phyloP scores from a whole-genome alignment of 176 grass and related monocot genomes.

The Aegilops sharonensis region DNA sequence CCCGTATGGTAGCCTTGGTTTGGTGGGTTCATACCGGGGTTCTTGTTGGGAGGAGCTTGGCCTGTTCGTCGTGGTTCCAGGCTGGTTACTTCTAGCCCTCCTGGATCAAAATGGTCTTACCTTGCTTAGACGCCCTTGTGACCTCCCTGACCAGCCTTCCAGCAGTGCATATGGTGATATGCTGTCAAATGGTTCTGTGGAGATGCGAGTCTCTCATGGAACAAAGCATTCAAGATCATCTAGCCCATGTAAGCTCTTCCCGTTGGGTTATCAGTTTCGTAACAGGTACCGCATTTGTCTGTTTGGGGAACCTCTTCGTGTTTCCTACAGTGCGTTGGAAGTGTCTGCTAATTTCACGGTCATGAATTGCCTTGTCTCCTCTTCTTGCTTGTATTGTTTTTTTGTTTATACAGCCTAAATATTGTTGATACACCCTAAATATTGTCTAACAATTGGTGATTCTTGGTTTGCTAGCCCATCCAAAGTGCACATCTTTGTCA shows the following conservation, averaged over 20 bases:
- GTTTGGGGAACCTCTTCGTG: background rate
- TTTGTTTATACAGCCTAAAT: background rate
- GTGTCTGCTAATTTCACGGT: background rate
- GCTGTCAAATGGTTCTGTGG: background rate
- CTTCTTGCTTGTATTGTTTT: background rate
- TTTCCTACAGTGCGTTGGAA: conserved; percentile 13
- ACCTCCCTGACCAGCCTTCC: conserved; percentile 5
- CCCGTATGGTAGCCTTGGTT: too few species aligned
- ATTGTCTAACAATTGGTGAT: background rate
- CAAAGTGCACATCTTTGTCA: background rate
- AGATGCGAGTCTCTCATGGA: background rate
- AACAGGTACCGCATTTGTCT: background rate
- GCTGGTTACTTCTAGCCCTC: conserved; percentile 7
- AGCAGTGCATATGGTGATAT: conserved; percentile 16
- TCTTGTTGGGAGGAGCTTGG: too few species aligned
- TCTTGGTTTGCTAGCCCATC: background rate
- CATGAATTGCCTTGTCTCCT: background rate
- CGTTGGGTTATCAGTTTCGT: background rate
- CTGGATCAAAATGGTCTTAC: conserved; percentile 9
- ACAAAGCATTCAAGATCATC: background rate
- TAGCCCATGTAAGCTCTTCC: background rate
- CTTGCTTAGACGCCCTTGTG: background rate
- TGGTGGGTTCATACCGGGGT: too few species aligned
- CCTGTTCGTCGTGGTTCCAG: background rate
- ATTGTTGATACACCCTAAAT: background rate